phyloP scores from a whole-genome alignment of 1,139 yeast genomes.

The Sugiyamaella xylanicola region DNA sequence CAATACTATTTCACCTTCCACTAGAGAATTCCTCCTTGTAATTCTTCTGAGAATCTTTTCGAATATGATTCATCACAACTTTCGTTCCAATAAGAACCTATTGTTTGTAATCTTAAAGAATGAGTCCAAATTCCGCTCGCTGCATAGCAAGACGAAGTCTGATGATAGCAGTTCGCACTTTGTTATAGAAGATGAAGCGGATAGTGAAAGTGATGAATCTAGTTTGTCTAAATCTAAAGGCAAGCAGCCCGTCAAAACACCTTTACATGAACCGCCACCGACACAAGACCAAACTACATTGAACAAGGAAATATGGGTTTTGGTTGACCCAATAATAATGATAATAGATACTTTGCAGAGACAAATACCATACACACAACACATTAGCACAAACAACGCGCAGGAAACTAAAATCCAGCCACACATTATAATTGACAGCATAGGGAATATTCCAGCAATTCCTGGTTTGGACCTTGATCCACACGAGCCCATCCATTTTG shows the following conservation, averaged over 20 bases:
- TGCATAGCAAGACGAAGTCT: constrained; percentile 20
- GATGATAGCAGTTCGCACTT: constrained; percentile 14
- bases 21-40: constrained; percentile 50
- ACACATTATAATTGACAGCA: constrained; percentile 33
- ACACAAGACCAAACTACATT: not conserved
- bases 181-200: constrained; percentile 27
- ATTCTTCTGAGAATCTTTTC: constrained; percentile 35
- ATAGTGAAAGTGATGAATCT: constrained; percentile 40
- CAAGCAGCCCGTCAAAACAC: constrained; percentile 6
- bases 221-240: constrained; percentile 11
- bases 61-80: constrained; percentile 37
- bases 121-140: constrained; percentile 32
- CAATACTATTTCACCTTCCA: constrained; percentile 46
- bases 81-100: constrained; percentile 37
- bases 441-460: constrained; percentile 27
- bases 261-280: not conserved
- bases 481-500: constrained; percentile 40
- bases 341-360: not conserved
- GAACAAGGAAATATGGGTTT: constrained; percentile 9
- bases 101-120: constrained; percentile 40
- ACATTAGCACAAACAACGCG: constrained; percentile 5
- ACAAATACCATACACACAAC: constrained; percentile 26
- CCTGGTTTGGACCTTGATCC: constrained; percentile 31
- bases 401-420: constrained; percentile 30
- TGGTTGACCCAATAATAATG: constrained; percentile 12